Evolutionary conservation across 2,329 filamentous ascomycete genomes (phyloP), one percentile per base, ranked within the genome.

Genomic region (Diaporthe humulicola): DNA sequence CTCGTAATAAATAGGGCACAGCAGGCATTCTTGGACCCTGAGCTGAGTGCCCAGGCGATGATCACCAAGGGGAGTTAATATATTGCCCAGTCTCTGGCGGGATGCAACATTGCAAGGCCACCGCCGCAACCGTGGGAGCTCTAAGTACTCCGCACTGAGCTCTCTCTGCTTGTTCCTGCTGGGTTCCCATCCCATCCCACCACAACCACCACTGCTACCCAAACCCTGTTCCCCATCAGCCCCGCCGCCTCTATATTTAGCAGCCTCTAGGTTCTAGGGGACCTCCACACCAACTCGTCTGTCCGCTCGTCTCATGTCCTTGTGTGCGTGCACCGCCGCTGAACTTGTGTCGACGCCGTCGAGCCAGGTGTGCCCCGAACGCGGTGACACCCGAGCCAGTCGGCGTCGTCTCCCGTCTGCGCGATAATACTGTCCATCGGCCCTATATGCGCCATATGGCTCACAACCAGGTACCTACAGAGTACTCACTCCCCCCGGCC

Each of bases 171-270:
- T 17, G 3, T 38, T 48, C 8, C 28, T n/a, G 57, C 38, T 25
- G 22, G n/a, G 22, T 40, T n/a, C 36, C 52, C 25, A 56, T 30
- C 52, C 50, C 52, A 33, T 25, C 45, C 52, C 28, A n/a, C n/a
- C 54, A 56, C 36, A 30, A 60, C 56, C 56, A 38, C 30, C 30
- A 38, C 38, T 10, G 9, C 38, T 38, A 38, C 33, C 33, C 54
- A 33, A 57, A 42, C 40, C 58, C 38, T 45, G n/a, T 28, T 28
- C 69, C 30, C 38, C 33, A 36, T 64, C 70, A 72, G 70, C 70
- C 70, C 56, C 70, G 70, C 70, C 70, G 42, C 50, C 17, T 58
- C 70, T 72, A 72, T 64, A 64, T 64, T 72, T 72, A 72, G 70
- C 48, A 72, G 12, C 56, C 14, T 71, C 30, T 54, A 61, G 57